Base-by-base conservation (phyloP, 345 rosid genomes). In the Syzygium aromaticum region DNA sequence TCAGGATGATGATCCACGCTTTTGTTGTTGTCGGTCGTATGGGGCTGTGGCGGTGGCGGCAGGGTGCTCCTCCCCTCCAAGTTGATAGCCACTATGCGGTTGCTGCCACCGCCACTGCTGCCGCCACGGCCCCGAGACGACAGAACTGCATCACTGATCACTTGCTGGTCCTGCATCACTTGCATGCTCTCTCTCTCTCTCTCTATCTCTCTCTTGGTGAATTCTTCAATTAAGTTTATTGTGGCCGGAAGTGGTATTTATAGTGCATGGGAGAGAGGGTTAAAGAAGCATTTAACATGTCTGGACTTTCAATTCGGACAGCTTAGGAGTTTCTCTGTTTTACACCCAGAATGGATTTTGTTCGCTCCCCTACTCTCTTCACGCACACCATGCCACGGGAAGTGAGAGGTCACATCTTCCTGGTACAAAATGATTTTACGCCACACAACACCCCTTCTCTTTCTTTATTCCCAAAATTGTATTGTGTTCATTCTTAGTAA, bases 81-180 rank as follows among this genome's bases (percentile, higher is more conserved):
- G 80, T 86, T 56, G 38, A 91, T 40, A 11, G 93, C 90, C 7
- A 89, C 90, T 86, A 91, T 88, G 53, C 93, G 93, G 84, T 92
- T 92, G 93, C 93, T 91, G 19, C 87, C 84, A 23, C 30, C 3
- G 46, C 23, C 84, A 23, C 8, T 17, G 7, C 25, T 10, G 6
- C 38, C 23, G 1, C 77, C 49, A 30, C n/a, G 54, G 7, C 84
- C 67, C 38, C 21, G 46, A 43, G 46, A 43, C 6, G 46, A 43
- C 46, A 43, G 59, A 17, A 28, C 49, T 40, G 84, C 25, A 38
- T 85, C 61, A 52, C 3, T 38, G 30, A 49, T 63, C 64, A 56
- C 46, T 30, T 40, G 67, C 17, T 46, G 64, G 73, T 28, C 30
- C 73, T 49, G 38, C 85, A 73, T 77, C 85, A 7, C 43, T 86